A percentile compares a stretch with the other conserved stretches of the same genome.
phyloP scores from a whole-genome alignment of 1,284 basidiomycete species.

The Leccinum pseudoinsigne region DNA sequence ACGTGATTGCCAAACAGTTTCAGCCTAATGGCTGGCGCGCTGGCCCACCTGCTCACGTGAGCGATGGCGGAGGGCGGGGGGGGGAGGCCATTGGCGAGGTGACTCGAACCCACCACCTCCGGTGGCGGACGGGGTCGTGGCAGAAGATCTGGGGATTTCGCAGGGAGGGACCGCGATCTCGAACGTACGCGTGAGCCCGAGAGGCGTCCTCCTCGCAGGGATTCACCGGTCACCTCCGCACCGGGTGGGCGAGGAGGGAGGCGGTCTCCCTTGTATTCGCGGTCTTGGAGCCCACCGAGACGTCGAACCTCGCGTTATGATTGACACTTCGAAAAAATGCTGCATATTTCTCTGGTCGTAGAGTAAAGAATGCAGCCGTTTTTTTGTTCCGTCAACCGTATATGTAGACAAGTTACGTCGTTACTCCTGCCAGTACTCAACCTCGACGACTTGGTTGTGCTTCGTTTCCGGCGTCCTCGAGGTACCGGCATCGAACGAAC shows the following conservation, averaged over 20 bases:
- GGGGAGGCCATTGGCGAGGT: constrained; percentile 65
- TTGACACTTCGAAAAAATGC: constrained; percentile 16
- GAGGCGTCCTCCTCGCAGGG: constrained; percentile 41
- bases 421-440: neutral
- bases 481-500: constrained; percentile 10
- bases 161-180: constrained; percentile 36
- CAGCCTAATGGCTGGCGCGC: constrained; percentile 44
- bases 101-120: constrained; percentile 50
- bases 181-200: constrained; percentile 34
- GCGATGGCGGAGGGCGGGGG: constrained; percentile 50
- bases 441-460: neutral
- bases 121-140: constrained; percentile 44
- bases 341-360: neutral
- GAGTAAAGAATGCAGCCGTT: neutral
- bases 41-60: constrained; percentile 37
- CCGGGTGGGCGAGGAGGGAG: constrained; percentile 39
- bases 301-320: constrained; percentile 35
- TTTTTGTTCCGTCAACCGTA: neutral
- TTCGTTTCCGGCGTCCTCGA: constrained; percentile 11
- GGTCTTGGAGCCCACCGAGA: constrained; percentile 35
- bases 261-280: constrained; percentile 37
- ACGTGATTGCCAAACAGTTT: constrained; percentile 22
- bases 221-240: constrained; percentile 40
- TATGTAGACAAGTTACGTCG: neutral
- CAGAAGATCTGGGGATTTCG: constrained; percentile 38